Percentiles rank a stretch among this genome's conserved stretches.
Evolutionary conservation across 1,284 basidiomycete species (phyloP).

Genomic region (Pholiota adiposa): DNA sequence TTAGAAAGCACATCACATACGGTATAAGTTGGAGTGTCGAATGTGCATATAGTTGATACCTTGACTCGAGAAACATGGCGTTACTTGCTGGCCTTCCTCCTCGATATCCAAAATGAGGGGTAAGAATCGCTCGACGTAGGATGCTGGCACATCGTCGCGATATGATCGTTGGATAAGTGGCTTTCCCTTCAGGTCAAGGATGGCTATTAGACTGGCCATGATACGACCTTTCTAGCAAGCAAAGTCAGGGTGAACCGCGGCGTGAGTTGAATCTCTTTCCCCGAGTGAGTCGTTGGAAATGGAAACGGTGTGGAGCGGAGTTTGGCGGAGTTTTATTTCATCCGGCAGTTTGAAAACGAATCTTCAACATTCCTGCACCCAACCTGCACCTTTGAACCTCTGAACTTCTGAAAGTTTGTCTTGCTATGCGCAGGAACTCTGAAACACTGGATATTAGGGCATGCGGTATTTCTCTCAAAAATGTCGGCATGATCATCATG

Average conservation of each 20-base stretch:
- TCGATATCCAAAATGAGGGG: slow-evolving; percentile 96
- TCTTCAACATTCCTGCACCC: too few species aligned
- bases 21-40: slow-evolving; percentile 95
- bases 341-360: too few species aligned
- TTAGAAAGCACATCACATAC: slow-evolving; percentile 54
- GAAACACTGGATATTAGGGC: too few species aligned
- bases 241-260: not conserved
- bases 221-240: not conserved
- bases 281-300: not conserved
- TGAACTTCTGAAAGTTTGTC: too few species aligned
- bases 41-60: slow-evolving; percentile 99
- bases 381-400: too few species aligned
- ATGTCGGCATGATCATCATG: too few species aligned
- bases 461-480: too few species aligned
- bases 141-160: slow-evolving; percentile 91
- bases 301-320: too few species aligned
- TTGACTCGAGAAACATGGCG: slow-evolving; percentile 93
- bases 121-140: slow-evolving; percentile 92
- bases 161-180: slow-evolving; percentile 98
- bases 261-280: not conserved
- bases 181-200: slow-evolving; percentile 98
- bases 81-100: slow-evolving; percentile 94
- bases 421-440: too few species aligned
- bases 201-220: slow-evolving; percentile 78
- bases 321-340: too few species aligned